These are phyloP conservation scores for Epichloe baconii DNA, from an alignment of 2,329 filamentous ascomycete genomes.

Conservation along the genomic window DNA sequence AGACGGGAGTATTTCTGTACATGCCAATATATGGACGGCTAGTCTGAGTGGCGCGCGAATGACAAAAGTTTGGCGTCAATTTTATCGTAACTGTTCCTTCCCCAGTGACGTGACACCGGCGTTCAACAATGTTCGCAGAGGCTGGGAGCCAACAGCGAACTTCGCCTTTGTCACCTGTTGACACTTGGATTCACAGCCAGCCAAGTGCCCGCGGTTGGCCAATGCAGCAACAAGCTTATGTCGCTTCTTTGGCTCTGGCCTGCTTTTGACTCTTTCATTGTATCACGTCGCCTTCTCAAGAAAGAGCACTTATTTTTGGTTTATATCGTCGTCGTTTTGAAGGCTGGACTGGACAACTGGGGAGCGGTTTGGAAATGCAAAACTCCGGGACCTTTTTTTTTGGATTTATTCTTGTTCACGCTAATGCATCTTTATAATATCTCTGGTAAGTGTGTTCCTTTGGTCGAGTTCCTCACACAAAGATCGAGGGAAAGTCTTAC, in stretches of 20 bases:
- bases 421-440: background rate
- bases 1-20: background rate
- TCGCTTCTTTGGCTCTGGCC: background rate
- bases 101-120: too few relatives aligned
- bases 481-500: background rate
- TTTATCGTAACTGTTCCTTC: background rate
- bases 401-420: background rate
- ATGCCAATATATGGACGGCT: background rate
- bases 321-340: background rate
- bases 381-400: background rate
- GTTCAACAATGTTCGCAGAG: background rate
- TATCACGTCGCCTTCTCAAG: background rate
- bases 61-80: background rate
- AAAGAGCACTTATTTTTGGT: background rate
- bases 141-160: background rate
- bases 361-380: background rate
- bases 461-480: background rate
- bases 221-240: background rate
- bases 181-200: background rate
- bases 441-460: background rate
- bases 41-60: background rate
- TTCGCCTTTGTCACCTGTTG: slow-evolving; percentile 1
- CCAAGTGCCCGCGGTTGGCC: background rate
- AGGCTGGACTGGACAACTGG: background rate
- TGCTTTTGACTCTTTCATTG: background rate